These are phyloP conservation scores for Pichia terricola DNA, from an alignment of 1,139 yeast genomes.

Conservation along the genomic window DNA sequence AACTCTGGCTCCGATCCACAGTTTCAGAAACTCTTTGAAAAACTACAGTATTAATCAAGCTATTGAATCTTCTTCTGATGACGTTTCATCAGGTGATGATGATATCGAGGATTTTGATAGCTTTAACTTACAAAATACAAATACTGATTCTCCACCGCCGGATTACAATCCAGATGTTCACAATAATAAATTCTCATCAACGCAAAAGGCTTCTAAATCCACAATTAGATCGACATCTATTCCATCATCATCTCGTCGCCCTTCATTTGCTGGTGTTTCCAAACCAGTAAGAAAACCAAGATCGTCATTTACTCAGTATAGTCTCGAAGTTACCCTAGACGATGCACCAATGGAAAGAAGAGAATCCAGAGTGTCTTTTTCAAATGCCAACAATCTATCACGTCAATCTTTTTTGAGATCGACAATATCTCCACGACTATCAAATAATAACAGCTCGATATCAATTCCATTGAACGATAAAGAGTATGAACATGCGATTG, in stretches of 20 bases:
- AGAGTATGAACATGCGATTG: conserved; percentile 8
- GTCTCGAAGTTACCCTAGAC: conserved; percentile 25
- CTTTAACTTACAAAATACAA: neutral
- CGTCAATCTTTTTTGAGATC: conserved; percentile 27
- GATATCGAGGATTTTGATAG: conserved; percentile 28
- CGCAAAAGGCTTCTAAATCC: conserved; percentile 7
- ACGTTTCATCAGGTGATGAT: conserved; percentile 24
- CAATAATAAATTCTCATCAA: neutral
- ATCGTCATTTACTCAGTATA: conserved; percentile 24
- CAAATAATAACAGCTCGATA: conserved; percentile 18
- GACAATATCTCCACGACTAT: conserved; percentile 13
- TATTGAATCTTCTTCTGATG: conserved; percentile 25
- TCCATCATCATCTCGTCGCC: conserved; percentile 18
- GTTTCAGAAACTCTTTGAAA: conserved; percentile 19
- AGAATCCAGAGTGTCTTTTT: conserved; percentile 26
- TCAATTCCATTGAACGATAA: conserved; percentile 6
- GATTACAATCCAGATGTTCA: neutral
- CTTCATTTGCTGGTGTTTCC: conserved; percentile 25
- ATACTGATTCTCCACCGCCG: neutral
- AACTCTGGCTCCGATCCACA: conserved; percentile 20
- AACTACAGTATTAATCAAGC: conserved; percentile 24
- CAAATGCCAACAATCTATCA: conserved; percentile 24
- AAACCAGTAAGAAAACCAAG: conserved; percentile 25
- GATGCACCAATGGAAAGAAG: conserved; percentile 24
- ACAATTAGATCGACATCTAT: conserved; percentile 17